Conservation (phyloP, 345 rosid species). For the Populus davidiana region DNA sequence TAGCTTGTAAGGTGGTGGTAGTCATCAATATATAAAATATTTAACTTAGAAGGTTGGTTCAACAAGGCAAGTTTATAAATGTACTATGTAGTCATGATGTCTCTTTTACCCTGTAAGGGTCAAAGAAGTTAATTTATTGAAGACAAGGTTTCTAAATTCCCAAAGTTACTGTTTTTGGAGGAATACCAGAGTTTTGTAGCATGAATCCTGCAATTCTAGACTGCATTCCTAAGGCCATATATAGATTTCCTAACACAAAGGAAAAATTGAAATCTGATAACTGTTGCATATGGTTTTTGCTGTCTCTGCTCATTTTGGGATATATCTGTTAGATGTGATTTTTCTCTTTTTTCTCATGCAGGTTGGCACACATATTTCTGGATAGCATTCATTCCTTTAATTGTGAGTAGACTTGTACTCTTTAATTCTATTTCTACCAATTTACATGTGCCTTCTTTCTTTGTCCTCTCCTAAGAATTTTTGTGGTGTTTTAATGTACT, state of each 20-base stretch:
- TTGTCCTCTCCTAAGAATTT: background rate
- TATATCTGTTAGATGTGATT: background rate
- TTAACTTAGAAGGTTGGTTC: too few relatives aligned
- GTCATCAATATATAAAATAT: too few relatives aligned
- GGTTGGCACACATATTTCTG: constrained; percentile 91
- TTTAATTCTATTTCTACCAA: background rate
- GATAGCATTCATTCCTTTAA: constrained; percentile 75
- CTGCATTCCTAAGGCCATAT: background rate
- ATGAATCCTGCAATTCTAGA: background rate
- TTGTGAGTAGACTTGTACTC: constrained; percentile 45
- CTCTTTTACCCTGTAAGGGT: too few relatives aligned
- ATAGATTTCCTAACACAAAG: background rate
- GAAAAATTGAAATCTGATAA: background rate
- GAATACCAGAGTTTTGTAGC: background rate
- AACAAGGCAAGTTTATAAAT: too few relatives aligned
- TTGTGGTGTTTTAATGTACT: too few relatives aligned
- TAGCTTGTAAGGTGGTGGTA: too few relatives aligned
- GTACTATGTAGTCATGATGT: too few relatives aligned
- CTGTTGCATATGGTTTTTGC: background rate
- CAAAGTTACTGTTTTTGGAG: too few relatives aligned
- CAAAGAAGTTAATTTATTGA: too few relatives aligned
- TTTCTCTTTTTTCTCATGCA: constrained; percentile 23
- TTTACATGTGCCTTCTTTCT: background rate
- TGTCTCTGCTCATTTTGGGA: background rate
- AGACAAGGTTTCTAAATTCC: too few relatives aligned